A percentile compares a stretch with the other conserved stretches of the same genome.
These are phyloP conservation scores for Tricholoma matsutake DNA, from an alignment of 768 basidiomycete species.

Conservation along the genomic window DNA sequence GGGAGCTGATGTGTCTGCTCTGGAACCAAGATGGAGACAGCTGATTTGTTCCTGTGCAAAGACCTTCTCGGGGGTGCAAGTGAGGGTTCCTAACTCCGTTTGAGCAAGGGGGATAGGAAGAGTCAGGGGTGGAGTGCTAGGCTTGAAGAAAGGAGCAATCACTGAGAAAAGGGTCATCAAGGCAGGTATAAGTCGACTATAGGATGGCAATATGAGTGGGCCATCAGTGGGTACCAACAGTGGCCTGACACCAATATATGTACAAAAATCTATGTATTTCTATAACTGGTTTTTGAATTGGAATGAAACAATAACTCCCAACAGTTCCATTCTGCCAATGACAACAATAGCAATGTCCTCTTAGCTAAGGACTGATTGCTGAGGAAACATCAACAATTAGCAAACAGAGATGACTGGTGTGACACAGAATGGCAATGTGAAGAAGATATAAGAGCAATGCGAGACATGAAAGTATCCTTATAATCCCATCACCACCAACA, in stretches of 20 bases:
- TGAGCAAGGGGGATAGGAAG: not conserved
- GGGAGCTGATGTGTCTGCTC: not conserved
- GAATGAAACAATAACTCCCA: too few species aligned
- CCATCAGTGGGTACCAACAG: not conserved
- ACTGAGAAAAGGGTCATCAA: constrained; percentile 4
- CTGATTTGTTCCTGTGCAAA: not conserved
- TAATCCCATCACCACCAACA: not conserved
- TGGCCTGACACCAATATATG: not conserved
- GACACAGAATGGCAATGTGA: not conserved
- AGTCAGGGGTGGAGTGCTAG: not conserved
- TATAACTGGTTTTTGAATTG: not conserved
- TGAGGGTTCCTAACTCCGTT: not conserved
- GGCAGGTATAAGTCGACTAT: not conserved
- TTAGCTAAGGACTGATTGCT: too few species aligned
- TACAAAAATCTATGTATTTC: not conserved
- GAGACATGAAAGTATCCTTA: not conserved
- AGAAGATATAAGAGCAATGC: not conserved
- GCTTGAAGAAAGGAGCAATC: not conserved
- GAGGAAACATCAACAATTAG: too few species aligned
- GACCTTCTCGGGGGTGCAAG: not conserved
- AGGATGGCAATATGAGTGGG: not conserved
- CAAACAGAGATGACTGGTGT: too few species aligned
- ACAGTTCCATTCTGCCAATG: too few species aligned
- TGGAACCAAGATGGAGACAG: not conserved
- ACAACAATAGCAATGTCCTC: too few species aligned